Evolutionary conservation across 2,329 filamentous ascomycete species (phyloP).

Genomic region (Pseudogymnoascus destructans): DNA sequence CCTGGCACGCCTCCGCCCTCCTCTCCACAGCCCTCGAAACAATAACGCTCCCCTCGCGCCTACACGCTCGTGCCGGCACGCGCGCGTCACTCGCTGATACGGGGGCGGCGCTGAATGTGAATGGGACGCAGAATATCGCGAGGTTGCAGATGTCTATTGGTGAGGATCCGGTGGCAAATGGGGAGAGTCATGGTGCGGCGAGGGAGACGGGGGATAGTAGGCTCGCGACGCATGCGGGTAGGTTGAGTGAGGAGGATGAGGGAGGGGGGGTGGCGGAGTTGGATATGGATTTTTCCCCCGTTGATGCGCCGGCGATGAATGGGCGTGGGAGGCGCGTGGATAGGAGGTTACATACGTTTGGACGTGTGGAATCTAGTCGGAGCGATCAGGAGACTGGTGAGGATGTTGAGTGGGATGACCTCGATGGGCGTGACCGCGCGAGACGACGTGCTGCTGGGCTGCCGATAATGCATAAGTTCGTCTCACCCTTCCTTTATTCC

Average conservation of each 20-base stretch:
- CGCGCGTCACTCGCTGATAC: conserved; percentile 44
- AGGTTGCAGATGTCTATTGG: conserved; percentile 50
- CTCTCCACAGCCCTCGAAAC: conserved; percentile 67
- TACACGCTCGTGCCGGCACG: conserved; percentile 37
- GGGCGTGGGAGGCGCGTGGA: conserved; percentile 19
- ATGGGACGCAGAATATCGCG: conserved; percentile 69
- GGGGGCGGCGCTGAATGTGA: conserved; percentile 54
- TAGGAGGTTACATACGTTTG: conserved; percentile 27
- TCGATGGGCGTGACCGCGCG: conserved; percentile 24
- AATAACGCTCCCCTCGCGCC: conserved; percentile 60
- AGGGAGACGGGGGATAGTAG: conserved; percentile 14
- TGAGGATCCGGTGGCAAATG: conserved; percentile 14
- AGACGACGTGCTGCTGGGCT: conserved; percentile 23
- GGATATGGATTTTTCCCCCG: conserved; percentile 28
- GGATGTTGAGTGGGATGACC: conserved; percentile 17
- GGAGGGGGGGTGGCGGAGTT: conserved; percentile 22
- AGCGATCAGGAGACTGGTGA: conserved; percentile 10
- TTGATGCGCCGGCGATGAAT: conserved; percentile 16
- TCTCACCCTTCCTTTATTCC: background rate
- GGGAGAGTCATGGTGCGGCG: conserved; percentile 6
- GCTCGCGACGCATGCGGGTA: conserved; percentile 30
- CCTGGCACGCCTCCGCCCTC: conserved; percentile 71
- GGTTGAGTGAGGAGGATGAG: conserved; percentile 14
- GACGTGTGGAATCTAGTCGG: conserved; percentile 26
- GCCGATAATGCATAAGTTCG: conserved; percentile 23